Evolutionary conservation across 768 basidiomycete species (phyloP).

Genomic region (Tulasnella sp.): DNA sequence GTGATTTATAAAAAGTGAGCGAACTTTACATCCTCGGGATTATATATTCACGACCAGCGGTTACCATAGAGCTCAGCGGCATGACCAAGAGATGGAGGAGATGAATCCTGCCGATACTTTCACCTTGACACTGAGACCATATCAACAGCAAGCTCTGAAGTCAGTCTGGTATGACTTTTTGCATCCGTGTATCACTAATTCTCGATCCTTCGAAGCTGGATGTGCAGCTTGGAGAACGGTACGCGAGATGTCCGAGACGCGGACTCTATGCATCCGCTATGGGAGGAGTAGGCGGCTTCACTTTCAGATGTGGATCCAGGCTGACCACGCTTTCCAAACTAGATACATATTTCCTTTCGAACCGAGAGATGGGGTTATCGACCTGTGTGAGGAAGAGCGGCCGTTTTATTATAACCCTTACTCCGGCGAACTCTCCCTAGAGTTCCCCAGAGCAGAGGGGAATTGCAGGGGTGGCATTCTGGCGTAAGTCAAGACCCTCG

Average conservation of each 20-base stretch:
- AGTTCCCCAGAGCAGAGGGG: conserved; percentile 71
- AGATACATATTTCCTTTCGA: conserved; percentile 69
- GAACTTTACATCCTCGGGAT: background rate
- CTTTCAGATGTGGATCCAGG: background rate
- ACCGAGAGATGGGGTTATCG: conserved; percentile 51
- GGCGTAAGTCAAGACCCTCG: conserved; percentile 49
- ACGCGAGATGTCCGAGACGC: conserved; percentile 56
- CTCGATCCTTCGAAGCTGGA: conserved; percentile 50
- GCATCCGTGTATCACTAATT: background rate
- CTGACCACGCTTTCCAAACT: too few relatives aligned
- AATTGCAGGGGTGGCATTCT: conserved; percentile 80
- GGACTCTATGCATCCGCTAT: conserved; percentile 80
- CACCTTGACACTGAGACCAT: conserved; percentile 61
- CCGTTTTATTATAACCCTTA: conserved; percentile 85
- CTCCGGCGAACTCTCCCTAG: conserved; percentile 77
- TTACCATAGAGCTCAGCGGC: conserved; percentile 60
- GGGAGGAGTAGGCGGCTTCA: conserved; percentile 69
- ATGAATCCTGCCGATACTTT: conserved; percentile 78
- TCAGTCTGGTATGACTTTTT: conserved; percentile 28
- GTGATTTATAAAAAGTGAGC: conserved; percentile 73
- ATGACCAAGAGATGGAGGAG: conserved; percentile 63
- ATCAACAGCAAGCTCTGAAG: conserved; percentile 89
- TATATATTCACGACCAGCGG: conserved; percentile 6
- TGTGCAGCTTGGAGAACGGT: conserved; percentile 77
- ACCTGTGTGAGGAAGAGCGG: conserved; percentile 69